A percentile compares a stretch with the other conserved stretches of the same genome.
phyloP scores from a whole-genome alignment of 495 filamentous ascomycete species.

The Penicillium roqueforti region DNA sequence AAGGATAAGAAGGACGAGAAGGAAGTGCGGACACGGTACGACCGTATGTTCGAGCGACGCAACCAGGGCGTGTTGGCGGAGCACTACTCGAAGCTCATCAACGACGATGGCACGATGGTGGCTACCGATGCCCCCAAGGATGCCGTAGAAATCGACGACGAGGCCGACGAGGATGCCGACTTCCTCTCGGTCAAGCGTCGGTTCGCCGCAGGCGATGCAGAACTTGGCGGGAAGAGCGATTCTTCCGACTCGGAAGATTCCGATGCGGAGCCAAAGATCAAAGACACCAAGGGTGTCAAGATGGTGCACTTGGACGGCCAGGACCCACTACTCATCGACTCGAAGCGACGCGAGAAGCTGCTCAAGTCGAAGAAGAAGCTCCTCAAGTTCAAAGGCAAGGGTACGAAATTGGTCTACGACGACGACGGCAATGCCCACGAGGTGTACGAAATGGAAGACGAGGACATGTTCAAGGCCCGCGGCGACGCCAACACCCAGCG shows the following conservation, averaged over 20 bases:
- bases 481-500: slow-evolving; percentile 74
- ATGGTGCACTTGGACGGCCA: slow-evolving; percentile 48
- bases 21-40: slow-evolving; percentile 84
- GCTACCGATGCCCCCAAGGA: slow-evolving; percentile 24
- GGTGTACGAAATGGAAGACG: slow-evolving; percentile 81
- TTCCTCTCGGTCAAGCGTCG: slow-evolving; percentile 88
- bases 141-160: slow-evolving; percentile 37
- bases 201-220: slow-evolving; percentile 51
- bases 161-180: slow-evolving; percentile 63
- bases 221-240: slow-evolving; percentile 23
- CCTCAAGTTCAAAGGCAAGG: slow-evolving; percentile 78
- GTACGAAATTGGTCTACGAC: slow-evolving; percentile 82
- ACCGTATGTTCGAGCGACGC: slow-evolving; percentile 92
- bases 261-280: slow-evolving; percentile 16
- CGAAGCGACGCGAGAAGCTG: slow-evolving; percentile 87
- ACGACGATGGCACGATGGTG: slow-evolving; percentile 53
- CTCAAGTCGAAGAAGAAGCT: slow-evolving; percentile 93
- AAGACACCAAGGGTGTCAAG: slow-evolving; percentile 19
- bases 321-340: slow-evolving; percentile 76
- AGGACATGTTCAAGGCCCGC: slow-evolving; percentile 67
- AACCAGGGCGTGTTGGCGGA: slow-evolving; percentile 92
- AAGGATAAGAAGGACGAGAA: slow-evolving; percentile 52
- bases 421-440: slow-evolving; percentile 82
- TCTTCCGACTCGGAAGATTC: slow-evolving; percentile 21
- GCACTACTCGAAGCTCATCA: slow-evolving; percentile 84